These are phyloP conservation scores for Alternaria viburni DNA, from an alignment of 2,329 filamentous ascomycete species.

Conservation along the genomic window DNA sequence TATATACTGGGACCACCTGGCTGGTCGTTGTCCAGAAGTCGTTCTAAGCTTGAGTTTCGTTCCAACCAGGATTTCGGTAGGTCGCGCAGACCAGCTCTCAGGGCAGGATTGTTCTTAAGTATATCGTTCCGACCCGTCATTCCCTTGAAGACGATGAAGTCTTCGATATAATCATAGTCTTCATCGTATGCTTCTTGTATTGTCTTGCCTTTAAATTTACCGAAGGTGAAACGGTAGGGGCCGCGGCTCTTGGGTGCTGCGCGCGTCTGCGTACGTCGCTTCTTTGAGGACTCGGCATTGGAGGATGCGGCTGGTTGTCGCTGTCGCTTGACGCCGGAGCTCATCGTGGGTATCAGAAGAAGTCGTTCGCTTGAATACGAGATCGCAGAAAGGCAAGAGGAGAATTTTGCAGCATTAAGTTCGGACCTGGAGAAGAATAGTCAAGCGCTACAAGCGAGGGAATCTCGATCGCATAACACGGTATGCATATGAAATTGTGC, in stretches of 20 bases:
- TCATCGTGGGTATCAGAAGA: background rate
- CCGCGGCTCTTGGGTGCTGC: background rate
- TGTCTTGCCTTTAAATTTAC: background rate
- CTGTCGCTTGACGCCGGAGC: background rate
- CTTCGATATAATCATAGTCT: background rate
- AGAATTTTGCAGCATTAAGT: background rate
- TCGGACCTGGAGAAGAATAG: background rate
- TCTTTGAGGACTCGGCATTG: background rate
- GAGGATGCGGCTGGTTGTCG: background rate
- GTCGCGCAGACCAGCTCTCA: background rate
- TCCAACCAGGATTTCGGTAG: background rate
- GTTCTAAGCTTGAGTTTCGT: background rate
- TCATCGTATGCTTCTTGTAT: background rate
- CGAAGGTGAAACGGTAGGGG: background rate
- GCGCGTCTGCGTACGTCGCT: background rate
- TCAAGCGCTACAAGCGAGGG: background rate
- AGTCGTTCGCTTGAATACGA: background rate
- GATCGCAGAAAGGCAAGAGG: background rate
- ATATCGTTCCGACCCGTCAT: background rate
- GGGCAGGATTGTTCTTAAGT: background rate
- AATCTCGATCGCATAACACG: background rate
- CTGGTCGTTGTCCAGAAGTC: background rate
- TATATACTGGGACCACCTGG: background rate
- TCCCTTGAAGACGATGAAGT: background rate
- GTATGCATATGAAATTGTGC: background rate